phyloP scores from a whole-genome alignment of 495 filamentous ascomycete species.

The Hypoxylon rickii region DNA sequence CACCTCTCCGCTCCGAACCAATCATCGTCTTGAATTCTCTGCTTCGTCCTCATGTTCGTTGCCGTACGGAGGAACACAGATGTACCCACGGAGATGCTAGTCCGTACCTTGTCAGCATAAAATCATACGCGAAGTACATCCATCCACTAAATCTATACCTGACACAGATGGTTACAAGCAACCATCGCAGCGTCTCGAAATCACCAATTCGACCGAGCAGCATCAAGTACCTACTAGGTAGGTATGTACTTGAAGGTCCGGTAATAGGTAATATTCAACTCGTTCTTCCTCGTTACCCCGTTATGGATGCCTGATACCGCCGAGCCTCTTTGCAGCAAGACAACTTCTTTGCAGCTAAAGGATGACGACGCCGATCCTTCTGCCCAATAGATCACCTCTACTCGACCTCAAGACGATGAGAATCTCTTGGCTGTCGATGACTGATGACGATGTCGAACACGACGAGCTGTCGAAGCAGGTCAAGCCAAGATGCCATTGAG shows the following conservation, averaged over 20 bases:
- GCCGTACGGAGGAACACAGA: slow-evolving; percentile 1
- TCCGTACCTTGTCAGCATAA: too few relatives aligned
- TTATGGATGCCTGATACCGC: neutral
- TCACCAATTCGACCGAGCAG: too few relatives aligned
- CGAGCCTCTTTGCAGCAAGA: slow-evolving; percentile 10
- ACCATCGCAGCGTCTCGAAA: too few relatives aligned
- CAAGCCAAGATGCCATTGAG: slow-evolving; percentile 7
- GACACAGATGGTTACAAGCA: too few relatives aligned
- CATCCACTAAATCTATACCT: neutral
- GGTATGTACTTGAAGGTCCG: too few relatives aligned
- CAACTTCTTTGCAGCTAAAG: slow-evolving; percentile 5
- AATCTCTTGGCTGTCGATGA: slow-evolving; percentile 18
- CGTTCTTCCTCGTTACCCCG: neutral
- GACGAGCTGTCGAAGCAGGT: slow-evolving; percentile 13
- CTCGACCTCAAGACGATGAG: neutral
- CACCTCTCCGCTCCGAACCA: slow-evolving; percentile 8
- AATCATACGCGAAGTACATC: neutral
- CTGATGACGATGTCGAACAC: slow-evolving; percentile 34
- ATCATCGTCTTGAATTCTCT: slow-evolving; percentile 6
- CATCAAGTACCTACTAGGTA: neutral
- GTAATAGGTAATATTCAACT: neutral
- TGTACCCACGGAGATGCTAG: neutral
- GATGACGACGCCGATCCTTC: slow-evolving; percentile 31
- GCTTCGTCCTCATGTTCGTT: too few relatives aligned
- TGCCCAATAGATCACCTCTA: slow-evolving; percentile 21